phyloP scores from a whole-genome alignment of 495 filamentous ascomycete genomes.

The Tricharina praecox region DNA sequence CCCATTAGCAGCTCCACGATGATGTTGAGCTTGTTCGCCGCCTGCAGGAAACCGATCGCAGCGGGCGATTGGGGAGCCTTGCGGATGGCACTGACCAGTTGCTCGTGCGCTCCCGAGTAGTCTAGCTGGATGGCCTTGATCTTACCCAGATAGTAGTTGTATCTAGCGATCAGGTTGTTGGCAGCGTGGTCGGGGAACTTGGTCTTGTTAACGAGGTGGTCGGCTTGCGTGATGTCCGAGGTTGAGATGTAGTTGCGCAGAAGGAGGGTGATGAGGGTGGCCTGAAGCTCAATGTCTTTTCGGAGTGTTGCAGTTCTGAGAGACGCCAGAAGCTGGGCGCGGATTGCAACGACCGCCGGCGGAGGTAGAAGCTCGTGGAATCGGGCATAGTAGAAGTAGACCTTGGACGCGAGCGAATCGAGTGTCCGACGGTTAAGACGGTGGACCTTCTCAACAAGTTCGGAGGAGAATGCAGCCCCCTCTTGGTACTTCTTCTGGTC shows the following conservation, averaged over 20 bases:
- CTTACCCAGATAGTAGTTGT: constrained; percentile 87
- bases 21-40: constrained; percentile 79
- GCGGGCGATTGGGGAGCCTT: constrained; percentile 82
- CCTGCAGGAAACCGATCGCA: constrained; percentile 85
- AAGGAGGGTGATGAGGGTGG: constrained; percentile 80
- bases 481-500: constrained; percentile 62
- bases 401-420: constrained; percentile 81
- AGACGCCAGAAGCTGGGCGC: constrained; percentile 69
- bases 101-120: constrained; percentile 92
- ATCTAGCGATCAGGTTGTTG: constrained; percentile 94
- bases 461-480: constrained; percentile 67
- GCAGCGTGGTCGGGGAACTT: constrained; percentile 82
- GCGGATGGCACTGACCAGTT: constrained; percentile 76
- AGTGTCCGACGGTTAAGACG: constrained; percentile 80
- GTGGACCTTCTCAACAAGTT: constrained; percentile 68
- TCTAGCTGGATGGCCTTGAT: constrained; percentile 90
- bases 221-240: constrained; percentile 91
- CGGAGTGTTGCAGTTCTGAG: constrained; percentile 84
- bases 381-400: constrained; percentile 93
- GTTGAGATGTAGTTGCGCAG: constrained; percentile 93
- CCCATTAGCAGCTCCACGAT: constrained; percentile 97
- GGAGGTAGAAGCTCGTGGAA: constrained; percentile 89
- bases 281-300: constrained; percentile 91
- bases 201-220: constrained; percentile 85
- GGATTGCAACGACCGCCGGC: constrained; percentile 63